Percentiles rank a stretch among this genome's conserved stretches.
These are phyloP conservation scores for Stropharia rugosoannulata DNA, from an alignment of 768 basidiomycete species.

Conservation along the genomic window DNA sequence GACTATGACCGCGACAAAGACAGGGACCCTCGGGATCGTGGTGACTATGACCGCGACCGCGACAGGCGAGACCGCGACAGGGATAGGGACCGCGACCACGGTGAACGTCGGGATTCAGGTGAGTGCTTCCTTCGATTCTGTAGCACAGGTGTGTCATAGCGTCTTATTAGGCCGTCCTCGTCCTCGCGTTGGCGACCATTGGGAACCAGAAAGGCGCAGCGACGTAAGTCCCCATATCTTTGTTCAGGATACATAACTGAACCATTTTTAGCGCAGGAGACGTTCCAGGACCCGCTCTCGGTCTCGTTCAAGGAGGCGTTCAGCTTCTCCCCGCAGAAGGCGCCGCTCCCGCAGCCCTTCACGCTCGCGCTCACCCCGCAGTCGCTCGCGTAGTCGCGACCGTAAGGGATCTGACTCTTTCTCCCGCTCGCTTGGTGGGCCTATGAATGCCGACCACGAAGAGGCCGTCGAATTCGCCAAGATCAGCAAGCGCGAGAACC, in stretches of 20 bases:
- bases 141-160: constrained; percentile 12
- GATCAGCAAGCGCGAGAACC: constrained; percentile 95
- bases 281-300: constrained; percentile 67
- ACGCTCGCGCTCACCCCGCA: constrained; percentile 53
- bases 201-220: constrained; percentile 79
- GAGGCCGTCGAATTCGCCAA: constrained; percentile 96
- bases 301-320: constrained; percentile 71
- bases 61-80: constrained; percentile 52
- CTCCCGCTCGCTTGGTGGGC: constrained; percentile 80
- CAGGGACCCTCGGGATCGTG: constrained; percentile 25
- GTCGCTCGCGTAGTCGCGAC: constrained; percentile 68
- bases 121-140: constrained; percentile 10
- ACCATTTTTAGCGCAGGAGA: constrained; percentile 52
- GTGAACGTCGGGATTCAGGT: constrained; percentile 60
- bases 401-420: constrained; percentile 64
- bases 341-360: constrained; percentile 45
- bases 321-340: constrained; percentile 63
- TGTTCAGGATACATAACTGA: not conserved
- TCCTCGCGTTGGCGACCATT: constrained; percentile 66
- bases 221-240: constrained; percentile 48
- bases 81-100: constrained; percentile 30
- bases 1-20: constrained; percentile 50
- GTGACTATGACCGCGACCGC: constrained; percentile 22
- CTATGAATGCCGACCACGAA: constrained; percentile 88
- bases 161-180: constrained; percentile 26